Percentiles rank a stretch among this genome's conserved stretches.
phyloP scores from a whole-genome alignment of 768 basidiomycete genomes.

The Rhizopogon rudus region DNA sequence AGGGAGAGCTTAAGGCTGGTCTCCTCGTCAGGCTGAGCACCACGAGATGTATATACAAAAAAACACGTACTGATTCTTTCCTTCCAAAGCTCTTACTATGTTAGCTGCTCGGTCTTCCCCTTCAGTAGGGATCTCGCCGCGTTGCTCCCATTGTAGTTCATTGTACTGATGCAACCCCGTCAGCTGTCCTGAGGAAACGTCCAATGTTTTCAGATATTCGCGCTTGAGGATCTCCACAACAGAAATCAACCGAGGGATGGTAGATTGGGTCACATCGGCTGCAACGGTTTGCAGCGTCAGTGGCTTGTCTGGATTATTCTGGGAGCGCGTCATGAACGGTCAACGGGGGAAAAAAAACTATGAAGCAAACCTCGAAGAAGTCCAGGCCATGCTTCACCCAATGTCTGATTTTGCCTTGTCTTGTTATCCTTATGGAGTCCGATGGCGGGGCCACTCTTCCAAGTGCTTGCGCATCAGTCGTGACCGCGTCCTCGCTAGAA shows the following conservation, averaged over 20 bases:
- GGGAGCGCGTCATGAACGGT: constrained; percentile 1
- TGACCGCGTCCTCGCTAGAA: background rate
- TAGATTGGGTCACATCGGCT: constrained; percentile 27
- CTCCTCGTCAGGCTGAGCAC: background rate
- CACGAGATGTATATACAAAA: background rate
- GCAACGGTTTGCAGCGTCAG: constrained; percentile 61
- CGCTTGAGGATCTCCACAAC: constrained; percentile 85
- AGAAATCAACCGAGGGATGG: constrained; percentile 61
- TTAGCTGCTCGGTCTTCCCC: constrained; percentile 27
- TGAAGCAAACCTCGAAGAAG: constrained; percentile 44
- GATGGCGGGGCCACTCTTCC: background rate
- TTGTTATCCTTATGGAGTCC: constrained; percentile 48
- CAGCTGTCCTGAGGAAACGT: constrained; percentile 34
- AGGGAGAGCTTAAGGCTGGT: constrained; percentile 49
- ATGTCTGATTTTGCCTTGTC: constrained; percentile 46
- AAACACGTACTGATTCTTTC: constrained; percentile 53
- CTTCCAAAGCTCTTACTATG: constrained; percentile 40
- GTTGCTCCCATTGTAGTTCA: constrained; percentile 47
- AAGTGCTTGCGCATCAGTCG: background rate
- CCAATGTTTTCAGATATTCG: constrained; percentile 59
- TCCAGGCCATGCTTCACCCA: constrained; percentile 52
- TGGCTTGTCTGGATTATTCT: constrained; percentile 46
- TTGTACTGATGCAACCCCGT: constrained; percentile 76
- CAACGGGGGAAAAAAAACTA: background rate
- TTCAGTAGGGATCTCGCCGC: constrained; percentile 18